Conservation (phyloP, 495 filamentous ascomycete genomes). For the Tuber borchii region DNA sequence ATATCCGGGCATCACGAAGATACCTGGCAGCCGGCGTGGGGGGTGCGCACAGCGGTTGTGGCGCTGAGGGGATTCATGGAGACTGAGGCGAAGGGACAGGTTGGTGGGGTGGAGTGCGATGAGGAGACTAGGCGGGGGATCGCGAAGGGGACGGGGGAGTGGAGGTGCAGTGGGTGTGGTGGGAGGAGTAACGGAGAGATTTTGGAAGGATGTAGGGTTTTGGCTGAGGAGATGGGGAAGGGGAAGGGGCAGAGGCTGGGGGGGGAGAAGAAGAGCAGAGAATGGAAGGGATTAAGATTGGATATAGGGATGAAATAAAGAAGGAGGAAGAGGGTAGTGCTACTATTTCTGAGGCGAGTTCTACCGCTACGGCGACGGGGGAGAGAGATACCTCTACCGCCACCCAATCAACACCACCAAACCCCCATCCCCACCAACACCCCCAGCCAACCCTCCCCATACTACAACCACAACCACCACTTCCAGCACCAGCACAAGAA, state of each 20-base stretch:
- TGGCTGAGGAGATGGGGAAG: conserved; percentile 50
- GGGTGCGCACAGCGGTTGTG: conserved; percentile 70
- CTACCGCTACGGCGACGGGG: not conserved
- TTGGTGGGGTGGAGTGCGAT: conserved; percentile 76
- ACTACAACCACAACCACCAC: conserved; percentile 11
- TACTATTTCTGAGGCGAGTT: not conserved
- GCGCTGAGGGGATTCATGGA: conserved; percentile 70
- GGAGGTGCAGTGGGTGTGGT: conserved; percentile 60
- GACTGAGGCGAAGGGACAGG: conserved; percentile 65
- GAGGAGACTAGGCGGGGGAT: conserved; percentile 57
- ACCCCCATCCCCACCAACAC: not conserved
- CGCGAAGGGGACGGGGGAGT: conserved; percentile 57
- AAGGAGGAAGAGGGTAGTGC: conserved; percentile 29
- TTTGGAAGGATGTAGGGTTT: conserved; percentile 58
- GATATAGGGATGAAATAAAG: conserved; percentile 52
- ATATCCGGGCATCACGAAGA: conserved; percentile 96
- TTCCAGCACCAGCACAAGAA: conserved; percentile 12
- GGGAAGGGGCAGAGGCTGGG: too few species aligned
- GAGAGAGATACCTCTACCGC: not conserved
- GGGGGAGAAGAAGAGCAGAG: conserved; percentile 50
- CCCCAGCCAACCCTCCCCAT: not conserved
- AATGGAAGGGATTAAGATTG: conserved; percentile 56
- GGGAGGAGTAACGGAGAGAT: conserved; percentile 63
- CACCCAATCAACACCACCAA: not conserved
- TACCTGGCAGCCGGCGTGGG: conserved; percentile 98